A percentile compares a stretch with the other conserved stretches of the same genome.
Evolutionary conservation across 306 rosid genomes (phyloP).

Genomic region (Gleditsia sinensis): DNA sequence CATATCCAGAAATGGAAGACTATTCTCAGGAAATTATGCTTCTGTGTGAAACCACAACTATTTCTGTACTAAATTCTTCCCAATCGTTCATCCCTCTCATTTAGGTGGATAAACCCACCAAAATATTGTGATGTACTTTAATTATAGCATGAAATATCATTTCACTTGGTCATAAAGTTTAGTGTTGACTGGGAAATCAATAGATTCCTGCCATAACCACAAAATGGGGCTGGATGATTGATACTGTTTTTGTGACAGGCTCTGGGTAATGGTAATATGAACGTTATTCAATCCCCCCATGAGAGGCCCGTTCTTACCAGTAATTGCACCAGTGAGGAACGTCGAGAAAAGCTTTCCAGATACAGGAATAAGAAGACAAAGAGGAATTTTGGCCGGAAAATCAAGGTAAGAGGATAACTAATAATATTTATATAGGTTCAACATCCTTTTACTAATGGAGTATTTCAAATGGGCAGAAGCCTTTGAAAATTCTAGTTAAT

Average conservation of each 20-base stretch:
- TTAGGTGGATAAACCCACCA: conserved; percentile 11
- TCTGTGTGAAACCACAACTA: background rate
- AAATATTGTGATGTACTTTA: conserved; percentile 22
- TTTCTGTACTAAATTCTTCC: background rate
- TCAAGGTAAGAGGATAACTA: conserved; percentile 63
- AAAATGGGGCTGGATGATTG: conserved; percentile 44
- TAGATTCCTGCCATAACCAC: conserved; percentile 50
- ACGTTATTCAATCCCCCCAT: conserved; percentile 51
- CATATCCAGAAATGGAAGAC: background rate
- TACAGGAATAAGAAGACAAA: conserved; percentile 85
- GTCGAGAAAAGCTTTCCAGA: conserved; percentile 85
- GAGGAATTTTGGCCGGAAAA: conserved; percentile 95
- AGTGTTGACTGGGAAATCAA: conserved; percentile 33
- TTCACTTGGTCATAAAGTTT: conserved; percentile 29
- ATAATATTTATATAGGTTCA: background rate
- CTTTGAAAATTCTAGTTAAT: background rate
- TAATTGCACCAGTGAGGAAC: conserved; percentile 83
- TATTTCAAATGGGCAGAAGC: background rate
- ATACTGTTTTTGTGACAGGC: conserved; percentile 68
- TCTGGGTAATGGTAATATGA: conserved; percentile 59
- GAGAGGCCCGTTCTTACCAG: conserved; percentile 60
- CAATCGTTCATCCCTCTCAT: background rate
- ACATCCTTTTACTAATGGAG: background rate
- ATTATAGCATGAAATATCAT: conserved; percentile 21
- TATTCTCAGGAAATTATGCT: background rate